A percentile compares a stretch with the other conserved stretches of the same genome.
These are phyloP conservation scores for Nicotiana sylvestris DNA, from an alignment of 257 asterid genomes.

Conservation along the genomic window DNA sequence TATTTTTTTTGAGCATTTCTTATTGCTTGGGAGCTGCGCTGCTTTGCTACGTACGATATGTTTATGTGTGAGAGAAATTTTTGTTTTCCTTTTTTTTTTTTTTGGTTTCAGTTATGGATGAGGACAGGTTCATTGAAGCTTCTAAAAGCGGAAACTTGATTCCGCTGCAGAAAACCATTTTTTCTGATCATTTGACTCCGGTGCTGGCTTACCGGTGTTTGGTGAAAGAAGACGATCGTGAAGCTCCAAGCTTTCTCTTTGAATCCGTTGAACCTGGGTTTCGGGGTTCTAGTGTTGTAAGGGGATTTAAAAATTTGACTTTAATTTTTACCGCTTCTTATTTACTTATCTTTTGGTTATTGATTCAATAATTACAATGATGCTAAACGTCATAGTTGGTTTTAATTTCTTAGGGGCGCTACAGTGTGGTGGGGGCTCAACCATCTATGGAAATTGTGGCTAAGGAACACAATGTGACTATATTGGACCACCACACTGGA, in stretches of 20 bases:
- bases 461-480: constrained; percentile 60
- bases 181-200: constrained; percentile 92
- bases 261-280: constrained; percentile 87
- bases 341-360: background rate
- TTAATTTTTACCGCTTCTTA: background rate
- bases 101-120: constrained; percentile 43
- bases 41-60: background rate
- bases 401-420: constrained; percentile 58
- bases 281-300: constrained; percentile 59
- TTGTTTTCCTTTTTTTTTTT: background rate
- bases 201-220: constrained; percentile 92
- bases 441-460: constrained; percentile 80
- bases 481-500: constrained; percentile 62
- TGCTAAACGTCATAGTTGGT: background rate
- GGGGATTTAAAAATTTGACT: background rate
- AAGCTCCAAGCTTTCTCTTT: constrained; percentile 84
- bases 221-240: constrained; percentile 84
- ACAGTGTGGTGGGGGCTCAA: constrained; percentile 82
- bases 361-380: background rate
- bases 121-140: constrained; percentile 57
- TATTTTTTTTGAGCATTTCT: too few relatives aligned
- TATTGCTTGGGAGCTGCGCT: too few relatives aligned
- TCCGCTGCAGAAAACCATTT: constrained; percentile 65
- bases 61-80: background rate
- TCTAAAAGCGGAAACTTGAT: constrained; percentile 57